phyloP scores from a whole-genome alignment of 139 green algal genomes.

The Chlamydomonas eustigma region DNA sequence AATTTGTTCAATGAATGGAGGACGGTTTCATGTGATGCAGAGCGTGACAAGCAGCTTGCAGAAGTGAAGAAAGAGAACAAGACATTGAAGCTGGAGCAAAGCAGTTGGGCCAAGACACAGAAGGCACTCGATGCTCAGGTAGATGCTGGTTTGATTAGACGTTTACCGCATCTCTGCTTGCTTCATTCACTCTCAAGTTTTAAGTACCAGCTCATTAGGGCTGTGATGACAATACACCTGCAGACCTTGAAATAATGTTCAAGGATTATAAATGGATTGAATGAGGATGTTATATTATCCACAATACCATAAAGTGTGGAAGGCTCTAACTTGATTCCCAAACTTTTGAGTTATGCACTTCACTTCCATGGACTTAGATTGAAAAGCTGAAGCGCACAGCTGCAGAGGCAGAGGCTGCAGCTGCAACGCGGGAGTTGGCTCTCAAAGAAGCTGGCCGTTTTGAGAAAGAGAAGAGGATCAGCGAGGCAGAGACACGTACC shows the following conservation, averaged over 20 bases:
- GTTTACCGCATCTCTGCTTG: too few species aligned
- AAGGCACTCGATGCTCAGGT: slow-evolving; percentile 41
- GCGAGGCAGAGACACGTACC: slow-evolving; percentile 28
- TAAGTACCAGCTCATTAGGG: too few species aligned
- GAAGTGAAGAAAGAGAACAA: slow-evolving; percentile 31
- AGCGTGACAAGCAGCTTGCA: slow-evolving; percentile 29
- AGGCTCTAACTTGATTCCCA: too few species aligned
- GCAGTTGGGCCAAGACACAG: slow-evolving; percentile 13
- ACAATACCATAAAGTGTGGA: too few species aligned
- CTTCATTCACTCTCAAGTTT: too few species aligned
- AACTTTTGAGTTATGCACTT: background rate
- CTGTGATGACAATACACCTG: too few species aligned
- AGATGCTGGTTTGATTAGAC: too few species aligned
- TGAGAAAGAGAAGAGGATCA: slow-evolving; percentile 16
- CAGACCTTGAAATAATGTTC: too few species aligned
- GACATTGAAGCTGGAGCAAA: slow-evolving; percentile 24
- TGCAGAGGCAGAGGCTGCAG: slow-evolving; percentile 17
- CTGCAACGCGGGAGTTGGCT: slow-evolving; percentile 1
- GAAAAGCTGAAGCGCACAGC: slow-evolving; percentile 18
- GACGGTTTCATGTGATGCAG: too few species aligned
- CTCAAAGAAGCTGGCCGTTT: slow-evolving; percentile 26
- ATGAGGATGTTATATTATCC: too few species aligned
- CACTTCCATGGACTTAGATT: slow-evolving; percentile 22
- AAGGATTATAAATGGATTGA: too few species aligned
- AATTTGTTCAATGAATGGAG: too few species aligned